These are phyloP conservation scores for Microcos paniculata DNA, from an alignment of 345 rosid genomes.

Conservation along the genomic window DNA sequence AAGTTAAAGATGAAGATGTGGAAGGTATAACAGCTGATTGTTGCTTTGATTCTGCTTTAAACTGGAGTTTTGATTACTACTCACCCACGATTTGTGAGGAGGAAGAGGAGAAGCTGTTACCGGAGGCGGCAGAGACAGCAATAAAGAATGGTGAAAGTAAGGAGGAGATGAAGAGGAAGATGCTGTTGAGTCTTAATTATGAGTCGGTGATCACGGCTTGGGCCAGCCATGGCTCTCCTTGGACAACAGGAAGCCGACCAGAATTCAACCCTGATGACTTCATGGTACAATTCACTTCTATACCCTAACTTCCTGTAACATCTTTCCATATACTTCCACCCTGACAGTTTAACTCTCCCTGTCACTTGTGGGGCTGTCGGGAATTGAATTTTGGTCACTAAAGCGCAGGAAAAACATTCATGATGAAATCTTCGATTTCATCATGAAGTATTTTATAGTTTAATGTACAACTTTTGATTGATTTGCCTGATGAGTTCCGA, in stretches of 20 bases:
- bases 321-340: too few species aligned
- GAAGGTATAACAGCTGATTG: not conserved
- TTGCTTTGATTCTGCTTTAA: slow-evolving; percentile 12
- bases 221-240: slow-evolving; percentile 15
- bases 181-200: slow-evolving; percentile 13
- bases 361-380: too few species aligned
- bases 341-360: too few species aligned
- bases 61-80: not conserved
- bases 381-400: too few species aligned
- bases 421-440: not conserved
- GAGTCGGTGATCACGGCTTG: slow-evolving; percentile 11
- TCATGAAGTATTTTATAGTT: too few species aligned
- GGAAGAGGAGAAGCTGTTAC: not conserved
- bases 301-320: not conserved
- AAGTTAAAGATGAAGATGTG: slow-evolving; percentile 30
- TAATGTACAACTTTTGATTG: too few species aligned
- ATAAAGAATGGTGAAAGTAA: not conserved
- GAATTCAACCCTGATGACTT: slow-evolving; percentile 13
- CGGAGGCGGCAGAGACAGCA: not conserved
- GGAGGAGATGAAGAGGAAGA: not conserved
- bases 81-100: not conserved
- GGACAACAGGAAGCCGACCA: slow-evolving; percentile 12
- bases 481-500: not conserved
- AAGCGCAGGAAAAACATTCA: not conserved
- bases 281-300: not conserved